A percentile compares a stretch with the other conserved stretches of the same genome.
These are phyloP conservation scores for Aspergillus tubingensis DNA, from an alignment of 2,329 filamentous ascomycete species.

Conservation along the genomic window DNA sequence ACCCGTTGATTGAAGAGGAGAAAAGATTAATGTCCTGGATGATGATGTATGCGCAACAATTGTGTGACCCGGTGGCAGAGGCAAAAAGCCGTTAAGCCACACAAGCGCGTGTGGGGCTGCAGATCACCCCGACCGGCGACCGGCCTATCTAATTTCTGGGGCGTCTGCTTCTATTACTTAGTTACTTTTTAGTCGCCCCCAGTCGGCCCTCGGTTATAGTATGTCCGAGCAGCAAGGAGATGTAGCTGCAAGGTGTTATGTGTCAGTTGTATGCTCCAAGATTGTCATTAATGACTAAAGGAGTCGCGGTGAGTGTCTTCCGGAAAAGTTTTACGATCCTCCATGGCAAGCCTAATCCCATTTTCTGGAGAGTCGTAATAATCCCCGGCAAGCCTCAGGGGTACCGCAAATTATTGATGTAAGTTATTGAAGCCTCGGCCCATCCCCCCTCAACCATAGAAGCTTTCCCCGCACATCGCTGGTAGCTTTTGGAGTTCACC, in stretches of 20 bases:
- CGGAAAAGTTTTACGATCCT: neutral
- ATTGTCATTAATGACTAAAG: too few relatives aligned
- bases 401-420: neutral
- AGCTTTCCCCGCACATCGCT: slow-evolving; percentile 19
- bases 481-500: neutral
- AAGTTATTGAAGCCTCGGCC: neutral
- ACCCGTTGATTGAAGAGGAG: too few relatives aligned
- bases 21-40: too few relatives aligned
- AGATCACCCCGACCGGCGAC: neutral
- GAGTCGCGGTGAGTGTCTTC: too few relatives aligned
- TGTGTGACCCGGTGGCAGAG: neutral
- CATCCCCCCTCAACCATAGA: neutral
- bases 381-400: neutral
- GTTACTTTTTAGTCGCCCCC: neutral
- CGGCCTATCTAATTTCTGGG: neutral
- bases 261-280: too few relatives aligned
- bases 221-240: neutral
- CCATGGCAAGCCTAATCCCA: neutral
- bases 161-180: neutral
- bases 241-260: too few relatives aligned
- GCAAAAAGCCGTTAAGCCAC: neutral
- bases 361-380: neutral
- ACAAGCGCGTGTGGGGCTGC: neutral
- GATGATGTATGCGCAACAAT: too few relatives aligned
- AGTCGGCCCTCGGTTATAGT: neutral